phyloP scores from a whole-genome alignment of 2,329 filamentous ascomycete genomes.

The Calycina herbarum region DNA sequence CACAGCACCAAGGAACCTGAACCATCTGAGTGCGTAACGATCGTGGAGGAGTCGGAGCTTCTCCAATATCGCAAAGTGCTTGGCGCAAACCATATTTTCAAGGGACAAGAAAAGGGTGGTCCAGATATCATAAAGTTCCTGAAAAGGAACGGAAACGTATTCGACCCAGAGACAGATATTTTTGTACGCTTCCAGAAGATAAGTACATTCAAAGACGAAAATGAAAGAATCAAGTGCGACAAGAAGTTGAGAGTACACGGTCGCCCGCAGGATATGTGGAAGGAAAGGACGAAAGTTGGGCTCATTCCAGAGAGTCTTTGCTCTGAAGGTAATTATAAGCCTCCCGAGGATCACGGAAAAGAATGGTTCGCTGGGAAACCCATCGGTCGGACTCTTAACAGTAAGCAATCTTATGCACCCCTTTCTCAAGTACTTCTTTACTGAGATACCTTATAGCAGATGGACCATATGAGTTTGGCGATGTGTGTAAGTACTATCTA shows the following conservation, averaged over 20 bases:
- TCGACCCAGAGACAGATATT: background rate
- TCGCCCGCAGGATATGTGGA: background rate
- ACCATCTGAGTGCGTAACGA: background rate
- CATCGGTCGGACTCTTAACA: background rate
- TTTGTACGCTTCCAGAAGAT: background rate
- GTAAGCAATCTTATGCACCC: background rate
- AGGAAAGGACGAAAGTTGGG: background rate
- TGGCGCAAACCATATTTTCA: background rate
- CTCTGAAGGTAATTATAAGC: background rate
- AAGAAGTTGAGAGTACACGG: background rate
- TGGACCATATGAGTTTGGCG: background rate
- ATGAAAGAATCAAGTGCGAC: background rate
- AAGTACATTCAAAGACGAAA: background rate
- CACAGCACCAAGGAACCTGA: background rate
- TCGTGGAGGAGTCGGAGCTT: background rate
- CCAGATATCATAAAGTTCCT: background rate
- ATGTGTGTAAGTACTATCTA: background rate
- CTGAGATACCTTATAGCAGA: background rate
- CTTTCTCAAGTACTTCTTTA: no score
- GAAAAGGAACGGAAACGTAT: background rate
- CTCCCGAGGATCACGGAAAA: background rate
- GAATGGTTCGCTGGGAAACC: background rate
- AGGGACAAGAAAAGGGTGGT: no score
- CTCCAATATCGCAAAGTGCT: background rate
- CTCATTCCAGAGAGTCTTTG: background rate